Evolutionary conservation across 2,329 filamentous ascomycete species (phyloP), one percentile per base, ranked within the genome.

Genomic region (Pseudogymnoascus verrucosus): DNA sequence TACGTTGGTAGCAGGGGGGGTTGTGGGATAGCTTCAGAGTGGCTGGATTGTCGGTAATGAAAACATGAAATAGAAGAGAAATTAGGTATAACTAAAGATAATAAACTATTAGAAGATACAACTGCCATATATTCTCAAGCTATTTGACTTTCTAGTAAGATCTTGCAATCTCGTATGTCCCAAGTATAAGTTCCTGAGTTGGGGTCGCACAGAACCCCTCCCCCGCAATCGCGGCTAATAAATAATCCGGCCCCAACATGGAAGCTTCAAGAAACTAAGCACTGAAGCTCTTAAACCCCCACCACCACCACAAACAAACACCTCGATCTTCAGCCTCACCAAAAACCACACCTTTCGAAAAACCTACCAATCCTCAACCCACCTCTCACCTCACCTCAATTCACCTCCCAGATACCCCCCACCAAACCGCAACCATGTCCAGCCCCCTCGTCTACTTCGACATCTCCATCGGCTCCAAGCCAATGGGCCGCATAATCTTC

Each of bases 401-500:
- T n/a, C 36, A n/a, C 36, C 14, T 37, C 36, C 3, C 37, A 39
- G 2, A 14, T 7, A n/a, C 5, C 7, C 8, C 39, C 16, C 39
- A 2, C 39, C 36, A 39, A 42, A 42, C 39, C 39, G 39, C 39
- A 16, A 19, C 39, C 39, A 42, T 42, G 39, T 16, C 39, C 39
- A 42, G 39, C 39, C 39, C 39, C 16, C 39, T 42, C 16, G 93
- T 96, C 79, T 99, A 89, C 81, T 97, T 99, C 76, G 93, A 98
- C 80, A 88, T 99, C 74, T 81, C 87, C 66, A 89, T 98, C 73
- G 92, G 89, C 73, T 84, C 85, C 65, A 83, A 86, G 71, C 79
- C 84, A 47, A 84, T 86, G 65, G 93, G 92, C 66, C 89, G 93
- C 68, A 82, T 99, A 75, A 86, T 84, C 67, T 93, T 99, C 77